These are phyloP conservation scores for Quercus berberidifolia DNA, from an alignment of 306 rosid species.

Conservation along the genomic window DNA sequence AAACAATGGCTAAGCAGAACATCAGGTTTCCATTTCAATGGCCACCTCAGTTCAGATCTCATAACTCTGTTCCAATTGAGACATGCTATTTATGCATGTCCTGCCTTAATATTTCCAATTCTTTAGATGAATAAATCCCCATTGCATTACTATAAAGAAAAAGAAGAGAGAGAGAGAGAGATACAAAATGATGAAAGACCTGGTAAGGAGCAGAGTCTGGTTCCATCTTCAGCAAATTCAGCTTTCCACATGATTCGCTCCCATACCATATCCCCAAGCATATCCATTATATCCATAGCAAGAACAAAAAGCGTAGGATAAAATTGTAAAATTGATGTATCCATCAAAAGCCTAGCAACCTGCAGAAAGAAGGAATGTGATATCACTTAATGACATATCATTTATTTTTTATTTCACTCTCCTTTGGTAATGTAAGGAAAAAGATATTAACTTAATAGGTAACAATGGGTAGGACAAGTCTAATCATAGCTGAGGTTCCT, in stretches of 20 bases:
- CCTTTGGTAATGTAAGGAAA: neutral
- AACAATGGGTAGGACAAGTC: neutral
- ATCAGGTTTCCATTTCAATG: neutral
- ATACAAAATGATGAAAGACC: constrained; percentile 44
- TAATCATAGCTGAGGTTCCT: too few species aligned
- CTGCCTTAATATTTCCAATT: neutral
- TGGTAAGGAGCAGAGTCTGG: constrained; percentile 46
- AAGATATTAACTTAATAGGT: neutral
- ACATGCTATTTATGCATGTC: neutral
- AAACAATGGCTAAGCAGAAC: neutral
- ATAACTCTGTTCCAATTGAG: neutral
- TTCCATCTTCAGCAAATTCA: constrained; percentile 78
- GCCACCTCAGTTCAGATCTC: neutral
- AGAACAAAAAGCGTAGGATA: constrained; percentile 92
- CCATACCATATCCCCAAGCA: constrained; percentile 93
- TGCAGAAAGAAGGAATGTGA: constrained; percentile 42
- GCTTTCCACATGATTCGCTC: constrained; percentile 82
- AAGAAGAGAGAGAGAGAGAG: constrained; percentile 9
- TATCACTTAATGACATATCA: neutral
- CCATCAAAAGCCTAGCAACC: constrained; percentile 94
- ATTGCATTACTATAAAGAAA: neutral
- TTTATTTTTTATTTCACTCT: neutral
- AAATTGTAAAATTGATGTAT: constrained; percentile 76
- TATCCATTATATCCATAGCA: constrained; percentile 83
- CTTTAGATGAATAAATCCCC: neutral